Evolutionary conservation across 2,329 filamentous ascomycete species (phyloP), one percentile per base, ranked within the genome.

Genomic region (Epichloe hybrida): DNA sequence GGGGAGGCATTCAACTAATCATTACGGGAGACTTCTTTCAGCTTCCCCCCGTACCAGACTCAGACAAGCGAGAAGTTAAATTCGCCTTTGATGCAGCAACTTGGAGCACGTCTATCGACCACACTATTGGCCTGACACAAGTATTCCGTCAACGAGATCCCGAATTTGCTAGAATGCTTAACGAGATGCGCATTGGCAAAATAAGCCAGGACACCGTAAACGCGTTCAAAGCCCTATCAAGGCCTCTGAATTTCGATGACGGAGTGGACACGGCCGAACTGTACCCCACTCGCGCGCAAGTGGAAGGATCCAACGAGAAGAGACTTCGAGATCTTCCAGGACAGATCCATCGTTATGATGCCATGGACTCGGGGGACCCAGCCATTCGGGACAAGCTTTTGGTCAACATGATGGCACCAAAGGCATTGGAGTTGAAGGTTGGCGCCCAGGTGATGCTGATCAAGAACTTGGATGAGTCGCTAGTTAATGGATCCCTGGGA

Each of bases 371-470:
- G 1, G 91, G 91, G 40, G 88, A 95, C 56, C 74, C 75, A 17
- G 68, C 72, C 1, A 67, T 84, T 38, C 83, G 87, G 35, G 88
- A 95, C 44, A 90, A 82, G 62, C 68, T 97, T 0, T 72, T 98
- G 5, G 68, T 78, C 5, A 95, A 91, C 62, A 95, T 94, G 80
- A 96, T 98, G 86, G 90, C 93, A 0, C 90, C 93, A 0, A 84
- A 84, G 58, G 63, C 69, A 0, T 79, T 98, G 20, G 80, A 86
- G 36, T 70, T 98, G 34, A 97, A 96, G 66, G 84, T 93, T 55
- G 88, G 89, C 9, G 88, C 93, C 0, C 94, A 98, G 64, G 94
- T 98, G 43, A 98, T 98, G 93, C 73, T 98, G n/a, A 96, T 98
- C 74, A 98, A 98, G 67, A 98, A 98, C 60, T 84, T 97, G 69